Base-by-base conservation (phyloP, 2,329 filamentous ascomycete genomes). In the Stachybotrys echinatus region DNA sequence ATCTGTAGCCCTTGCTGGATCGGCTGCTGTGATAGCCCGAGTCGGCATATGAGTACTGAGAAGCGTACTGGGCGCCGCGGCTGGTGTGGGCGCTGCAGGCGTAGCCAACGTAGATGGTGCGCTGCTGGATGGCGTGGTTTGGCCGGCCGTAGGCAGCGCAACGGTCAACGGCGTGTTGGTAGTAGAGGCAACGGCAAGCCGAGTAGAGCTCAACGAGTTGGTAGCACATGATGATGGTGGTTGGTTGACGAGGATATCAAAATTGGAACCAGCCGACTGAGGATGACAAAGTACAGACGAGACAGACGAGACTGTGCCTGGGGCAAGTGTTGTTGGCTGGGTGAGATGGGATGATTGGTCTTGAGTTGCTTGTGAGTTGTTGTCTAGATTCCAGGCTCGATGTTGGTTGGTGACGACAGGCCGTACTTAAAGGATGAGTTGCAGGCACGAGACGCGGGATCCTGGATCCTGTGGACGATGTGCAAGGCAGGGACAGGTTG, bases 131-230 rank as follows among this genome's bases (percentile, higher is more conserved):
- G 43, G 61, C 60, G 63, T 96, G 91, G 44, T 86, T 86, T 46
- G 82, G 80, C 52, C 87, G 84, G 53, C 87, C 88, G 65, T 90
- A 89, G 34, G 82, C 76, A 45, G 83, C 76, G 65, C 91, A 96
- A 53, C 88, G 87, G 63, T 96, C 91, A 60, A 96, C 79, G 45
- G 88, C 84, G 67, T 96, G 92, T 63, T 86, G 80, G 75, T 92
- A 89, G 76, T 96, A 95, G 59, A 92, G 78, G 71, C 91, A 96
- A 55, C 84, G 81, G 77, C 91, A 96, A 50, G 87, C 88, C 49
- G 90, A 85, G 75, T 91, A 96, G 52, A 89, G 79, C 69, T 96
- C 91, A 60, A 92, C 76, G 54, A 96, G 72, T 72, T 92, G 88
- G 64, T 89, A 92, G 65, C 91, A 96, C 91, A 96, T 95, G 54